Evolutionary conservation across 2,329 filamentous ascomycete species (phyloP).

Genomic region (Nigrograna mackinnonii): DNA sequence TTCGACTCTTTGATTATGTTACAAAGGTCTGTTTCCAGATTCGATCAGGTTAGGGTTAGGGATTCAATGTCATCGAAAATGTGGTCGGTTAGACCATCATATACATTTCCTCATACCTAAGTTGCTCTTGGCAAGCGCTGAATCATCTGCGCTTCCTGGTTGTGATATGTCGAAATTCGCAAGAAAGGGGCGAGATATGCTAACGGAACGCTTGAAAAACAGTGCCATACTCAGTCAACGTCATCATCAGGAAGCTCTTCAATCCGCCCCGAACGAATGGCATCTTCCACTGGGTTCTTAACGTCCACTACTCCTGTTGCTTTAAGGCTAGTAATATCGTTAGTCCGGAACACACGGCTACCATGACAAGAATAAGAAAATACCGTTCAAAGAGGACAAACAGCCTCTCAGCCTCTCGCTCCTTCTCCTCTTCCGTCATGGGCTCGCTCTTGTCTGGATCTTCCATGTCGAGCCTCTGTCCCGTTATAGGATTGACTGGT

Average conservation of each 20-base stretch:
- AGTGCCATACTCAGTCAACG: constrained; percentile 20
- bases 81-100: no score
- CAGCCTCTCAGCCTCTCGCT: constrained; percentile 83
- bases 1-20: no score
- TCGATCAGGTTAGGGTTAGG: no score
- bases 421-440: constrained; percentile 92
- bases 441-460: constrained; percentile 61
- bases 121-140: no score
- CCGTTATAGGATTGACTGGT: constrained; percentile 81
- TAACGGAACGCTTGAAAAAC: no score
- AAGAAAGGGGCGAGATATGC: no score
- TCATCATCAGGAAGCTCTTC: constrained; percentile 67
- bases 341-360: constrained; percentile 8
- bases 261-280: constrained; percentile 70
- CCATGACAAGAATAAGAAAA: constrained; percentile 7
- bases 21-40: no score
- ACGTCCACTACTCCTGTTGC: constrained; percentile 76
- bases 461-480: constrained; percentile 76
- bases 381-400: constrained; percentile 91
- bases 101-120: no score
- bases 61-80: no score
- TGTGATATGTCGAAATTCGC: no score
- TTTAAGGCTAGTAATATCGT: constrained; percentile 56
- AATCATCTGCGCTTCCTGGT: no score
- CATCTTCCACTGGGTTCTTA: constrained; percentile 76